Evolutionary conservation across 2,329 filamentous ascomycete genomes (phyloP).

Genomic region (Xylariaceae sp.): DNA sequence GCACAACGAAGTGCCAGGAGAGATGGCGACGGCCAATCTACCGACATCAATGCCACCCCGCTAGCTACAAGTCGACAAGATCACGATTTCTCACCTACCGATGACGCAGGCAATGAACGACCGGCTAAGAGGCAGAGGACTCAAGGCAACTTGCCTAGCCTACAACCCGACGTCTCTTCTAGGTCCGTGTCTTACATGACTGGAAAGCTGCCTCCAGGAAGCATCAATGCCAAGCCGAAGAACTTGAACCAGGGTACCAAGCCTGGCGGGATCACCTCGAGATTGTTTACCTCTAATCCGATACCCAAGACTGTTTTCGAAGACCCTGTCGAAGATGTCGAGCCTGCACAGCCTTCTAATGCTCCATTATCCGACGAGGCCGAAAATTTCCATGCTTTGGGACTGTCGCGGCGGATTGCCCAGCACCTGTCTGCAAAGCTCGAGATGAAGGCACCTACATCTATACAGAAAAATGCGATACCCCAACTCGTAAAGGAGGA

Average conservation of each 20-base stretch:
- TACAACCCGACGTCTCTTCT: conserved; percentile 25
- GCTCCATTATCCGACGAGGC: conserved; percentile 85
- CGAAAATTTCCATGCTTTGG: conserved; percentile 84
- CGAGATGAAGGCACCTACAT: conserved; percentile 86
- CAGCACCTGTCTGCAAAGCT: conserved; percentile 85
- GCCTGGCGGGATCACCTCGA: conserved; percentile 71
- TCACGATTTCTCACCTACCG: conserved; percentile 24
- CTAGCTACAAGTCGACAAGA: conserved; percentile 36
- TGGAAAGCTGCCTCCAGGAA: conserved; percentile 46
- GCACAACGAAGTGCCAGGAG: conserved; percentile 68
- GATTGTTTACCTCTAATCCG: conserved; percentile 91
- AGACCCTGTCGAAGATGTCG: conserved; percentile 53
- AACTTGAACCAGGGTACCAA: conserved; percentile 31
- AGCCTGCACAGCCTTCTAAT: conserved; percentile 79
- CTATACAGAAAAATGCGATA: conserved; percentile 91
- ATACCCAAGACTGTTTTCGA: conserved; percentile 67
- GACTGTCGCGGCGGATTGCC: conserved; percentile 80
- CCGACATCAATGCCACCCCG: conserved; percentile 40
- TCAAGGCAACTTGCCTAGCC: conserved; percentile 18
- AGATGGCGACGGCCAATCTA: conserved; percentile 35
- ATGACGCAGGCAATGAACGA: conserved; percentile 38
- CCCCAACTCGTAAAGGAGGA: conserved; percentile 79
- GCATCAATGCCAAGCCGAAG: conserved; percentile 37
- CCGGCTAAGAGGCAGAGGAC: conserved; percentile 55
- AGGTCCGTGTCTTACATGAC: conserved; percentile 42